phyloP scores from a whole-genome alignment of 2,329 filamentous ascomycete species.

The Xylariales sp. region DNA sequence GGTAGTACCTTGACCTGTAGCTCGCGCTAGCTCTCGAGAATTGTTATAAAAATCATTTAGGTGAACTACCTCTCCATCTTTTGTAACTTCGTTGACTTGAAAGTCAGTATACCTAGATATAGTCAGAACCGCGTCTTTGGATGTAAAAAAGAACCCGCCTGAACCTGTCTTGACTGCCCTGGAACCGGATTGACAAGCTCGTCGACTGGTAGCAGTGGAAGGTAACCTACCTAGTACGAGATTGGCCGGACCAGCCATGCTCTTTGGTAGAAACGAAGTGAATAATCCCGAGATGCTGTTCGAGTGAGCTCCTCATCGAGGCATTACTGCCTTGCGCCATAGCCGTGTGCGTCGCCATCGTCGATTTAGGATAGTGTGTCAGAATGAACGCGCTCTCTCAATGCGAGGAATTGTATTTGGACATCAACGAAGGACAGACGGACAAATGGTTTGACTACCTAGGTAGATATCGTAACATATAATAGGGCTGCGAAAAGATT shows the following conservation, averaged over 20 bases:
- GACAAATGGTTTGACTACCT: background rate
- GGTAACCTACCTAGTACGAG: conserved; percentile 56
- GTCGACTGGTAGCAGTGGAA: too few species aligned
- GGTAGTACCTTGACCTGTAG: conserved; percentile 30
- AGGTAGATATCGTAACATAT: background rate
- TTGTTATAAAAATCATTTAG: conserved; percentile 63
- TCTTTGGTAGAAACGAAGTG: conserved; percentile 55
- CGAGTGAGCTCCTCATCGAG: conserved; percentile 46
- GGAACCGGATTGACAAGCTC: background rate
- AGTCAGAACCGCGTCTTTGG: conserved; percentile 30
- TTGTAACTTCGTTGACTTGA: conserved; percentile 87
- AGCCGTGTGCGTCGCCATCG: conserved; percentile 52
- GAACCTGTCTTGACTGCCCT: background rate
- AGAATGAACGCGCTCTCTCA: conserved; percentile 13
- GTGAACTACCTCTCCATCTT: conserved; percentile 80
- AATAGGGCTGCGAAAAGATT: background rate
- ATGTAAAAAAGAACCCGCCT: background rate
- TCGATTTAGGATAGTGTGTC: background rate
- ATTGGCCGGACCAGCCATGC: conserved; percentile 57
- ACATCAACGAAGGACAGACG: background rate
- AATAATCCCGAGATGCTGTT: conserved; percentile 55
- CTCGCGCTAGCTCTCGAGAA: conserved; percentile 43
- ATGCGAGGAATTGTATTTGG: background rate
- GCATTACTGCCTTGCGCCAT: conserved; percentile 52
- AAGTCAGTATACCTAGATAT: conserved; percentile 83